Percentiles rank a stretch among this genome's conserved stretches.
Conservation (phyloP, 768 basidiomycete genomes). For the Erythrobasidium yunnanense region DNA sequence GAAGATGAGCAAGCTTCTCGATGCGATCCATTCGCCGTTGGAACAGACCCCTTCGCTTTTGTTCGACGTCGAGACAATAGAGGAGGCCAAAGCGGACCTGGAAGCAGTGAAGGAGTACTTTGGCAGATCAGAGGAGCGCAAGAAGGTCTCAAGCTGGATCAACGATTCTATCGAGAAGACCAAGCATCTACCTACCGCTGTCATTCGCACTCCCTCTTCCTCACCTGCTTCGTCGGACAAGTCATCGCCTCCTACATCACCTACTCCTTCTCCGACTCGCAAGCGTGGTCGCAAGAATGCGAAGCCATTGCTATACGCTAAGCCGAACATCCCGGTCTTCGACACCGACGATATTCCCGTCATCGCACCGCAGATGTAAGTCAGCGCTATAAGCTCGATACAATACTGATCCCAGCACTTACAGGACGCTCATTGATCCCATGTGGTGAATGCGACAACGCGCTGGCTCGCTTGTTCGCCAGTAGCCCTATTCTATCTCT, state of each 20-base stretch:
- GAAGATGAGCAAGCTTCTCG: background rate
- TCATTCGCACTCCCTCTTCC: background rate
- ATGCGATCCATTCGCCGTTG: background rate
- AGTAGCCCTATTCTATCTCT: too few relatives aligned
- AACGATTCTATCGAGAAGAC: background rate
- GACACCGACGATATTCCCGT: background rate
- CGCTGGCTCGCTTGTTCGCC: too few relatives aligned
- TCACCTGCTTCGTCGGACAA: background rate
- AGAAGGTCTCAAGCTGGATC: background rate
- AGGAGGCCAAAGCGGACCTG: background rate
- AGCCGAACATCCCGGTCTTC: background rate
- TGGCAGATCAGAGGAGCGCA: background rate
- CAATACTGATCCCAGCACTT: too few relatives aligned
- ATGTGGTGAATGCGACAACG: too few relatives aligned
- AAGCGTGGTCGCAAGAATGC: background rate
- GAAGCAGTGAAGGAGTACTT: background rate
- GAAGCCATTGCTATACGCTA: background rate
- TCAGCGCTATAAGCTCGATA: background rate
- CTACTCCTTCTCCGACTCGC: background rate
- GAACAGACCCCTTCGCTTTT: too few relatives aligned
- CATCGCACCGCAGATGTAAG: background rate
- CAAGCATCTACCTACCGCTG: background rate
- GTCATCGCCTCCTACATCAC: background rate
- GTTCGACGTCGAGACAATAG: background rate
- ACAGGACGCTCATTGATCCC: too few relatives aligned